Base-by-base conservation (phyloP, 345 rosid genomes). In the Murraya koenigii region DNA sequence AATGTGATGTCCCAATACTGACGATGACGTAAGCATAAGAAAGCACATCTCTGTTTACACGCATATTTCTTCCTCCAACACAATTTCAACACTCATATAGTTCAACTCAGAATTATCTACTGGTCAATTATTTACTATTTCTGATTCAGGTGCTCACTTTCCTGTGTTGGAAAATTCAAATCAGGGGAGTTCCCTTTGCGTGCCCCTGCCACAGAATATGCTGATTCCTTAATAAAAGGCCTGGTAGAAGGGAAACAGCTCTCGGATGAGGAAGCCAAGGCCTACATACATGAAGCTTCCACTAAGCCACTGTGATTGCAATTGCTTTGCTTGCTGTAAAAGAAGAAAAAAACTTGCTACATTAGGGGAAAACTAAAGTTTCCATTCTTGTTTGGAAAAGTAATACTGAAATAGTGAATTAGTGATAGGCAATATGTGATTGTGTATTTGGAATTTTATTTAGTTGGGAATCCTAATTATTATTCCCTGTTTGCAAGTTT, bases 161-260 rank as follows among this genome's bases (percentile, higher is more conserved):
- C 84, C 0, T 83, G 8, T 33, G 30, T 80, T 0, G 88, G 87
- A 69, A 79, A 77, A 70, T 91, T 90, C 74, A 91, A 73, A 83
- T 74, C 82, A 0, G 93, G 97, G 36, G 77, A 86, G 78, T 2
- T 86, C 66, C 92, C 89, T 7, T 11, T 90, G 41, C 66, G 80
- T 19, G 79, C 88, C 64, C 98, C 99, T 4, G 35, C 79, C 55
- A 77, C 74, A 79, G 84, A 79, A 22, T 96, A 96, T 75, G 87
- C 86, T 8, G 66, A 84, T 52, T 83, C 86, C 47, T 75, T 96
- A 39, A 28, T 87, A 67, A 88, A 56, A 75, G 99, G 95, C 25
- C 85, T 96, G 78, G 91, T 92, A 20, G 92, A 90, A 91, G 98
- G 97, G 28, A 85, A 81, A 67, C 89, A 86, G 76, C 82, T 93